Percentiles rank a stretch among this genome's conserved stretches.
Evolutionary conservation across 1,284 basidiomycete species (phyloP).

Genomic region (Cutaneotrichosporon mucoides): DNA sequence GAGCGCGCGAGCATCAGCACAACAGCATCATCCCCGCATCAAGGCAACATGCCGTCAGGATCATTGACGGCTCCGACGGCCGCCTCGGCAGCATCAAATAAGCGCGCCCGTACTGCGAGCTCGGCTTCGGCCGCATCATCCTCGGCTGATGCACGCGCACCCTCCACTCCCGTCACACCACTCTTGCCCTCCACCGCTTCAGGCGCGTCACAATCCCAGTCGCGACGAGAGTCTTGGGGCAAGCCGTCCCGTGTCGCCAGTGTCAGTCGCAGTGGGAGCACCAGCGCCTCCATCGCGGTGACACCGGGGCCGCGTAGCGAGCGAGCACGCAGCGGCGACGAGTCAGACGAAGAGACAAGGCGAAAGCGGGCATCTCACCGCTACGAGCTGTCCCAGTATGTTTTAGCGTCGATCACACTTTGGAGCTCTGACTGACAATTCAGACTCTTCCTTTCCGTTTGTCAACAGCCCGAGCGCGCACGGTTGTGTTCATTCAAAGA

Average conservation of each 20-base stretch:
- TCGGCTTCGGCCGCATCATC: neutral
- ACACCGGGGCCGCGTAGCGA: neutral
- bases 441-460: constrained; percentile 26
- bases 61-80: neutral
- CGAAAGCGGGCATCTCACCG: constrained; percentile 6
- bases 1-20: neutral
- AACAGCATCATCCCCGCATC: neutral
- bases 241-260: neutral
- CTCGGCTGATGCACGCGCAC: neutral
- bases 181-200: neutral
- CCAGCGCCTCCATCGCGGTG: neutral
- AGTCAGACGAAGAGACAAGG: constrained; percentile 7
- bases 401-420: neutral
- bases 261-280: neutral
- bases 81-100: neutral
- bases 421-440: neutral
- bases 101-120: neutral
- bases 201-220: neutral
- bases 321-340: neutral
- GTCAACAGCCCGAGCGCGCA: constrained; percentile 48
- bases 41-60: neutral
- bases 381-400: constrained; percentile 4
- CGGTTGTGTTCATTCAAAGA: constrained; percentile 51
- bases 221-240: neutral
- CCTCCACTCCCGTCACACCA: neutral